phyloP scores from a whole-genome alignment of 345 rosid species.

The Viola odorata region DNA sequence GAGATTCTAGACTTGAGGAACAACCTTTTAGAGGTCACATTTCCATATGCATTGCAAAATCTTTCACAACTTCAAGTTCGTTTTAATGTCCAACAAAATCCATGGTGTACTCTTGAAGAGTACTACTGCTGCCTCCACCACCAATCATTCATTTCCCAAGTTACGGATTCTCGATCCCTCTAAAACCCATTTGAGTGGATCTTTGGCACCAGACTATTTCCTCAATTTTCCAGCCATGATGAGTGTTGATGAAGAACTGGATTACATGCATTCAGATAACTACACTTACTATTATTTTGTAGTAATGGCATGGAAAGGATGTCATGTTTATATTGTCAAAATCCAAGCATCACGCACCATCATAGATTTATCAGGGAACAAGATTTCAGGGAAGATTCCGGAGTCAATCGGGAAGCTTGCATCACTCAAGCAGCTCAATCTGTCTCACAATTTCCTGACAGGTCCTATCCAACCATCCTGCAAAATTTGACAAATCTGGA shows the following conservation, averaged over 20 bases:
- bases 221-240: neutral
- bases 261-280: neutral
- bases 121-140: accelerated
- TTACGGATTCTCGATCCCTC: constrained; percentile 26
- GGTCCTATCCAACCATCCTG: constrained; percentile 11
- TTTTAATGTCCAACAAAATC: constrained; percentile 19
- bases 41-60: constrained; percentile 26
- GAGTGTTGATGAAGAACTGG: neutral
- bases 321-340: neutral
- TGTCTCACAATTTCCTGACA: constrained; percentile 17
- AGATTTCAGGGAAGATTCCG: constrained; percentile 20
- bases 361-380: constrained; percentile 26
- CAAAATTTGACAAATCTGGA: constrained; percentile 13
- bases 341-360: neutral
- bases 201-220: constrained; percentile 3
- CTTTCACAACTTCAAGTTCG: constrained; percentile 19
- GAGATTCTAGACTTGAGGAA: constrained; percentile 27
- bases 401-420: constrained; percentile 14
- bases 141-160: constrained; percentile 1
- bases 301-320: constrained; percentile 12
- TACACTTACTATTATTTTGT: constrained; percentile 1
- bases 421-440: constrained; percentile 18
- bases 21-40: constrained; percentile 21
- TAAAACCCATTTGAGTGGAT: constrained; percentile 25
- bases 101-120: constrained; percentile 2